These are phyloP conservation scores for Penicillium sp. DNA, from an alignment of 2,329 filamentous ascomycete genomes.

Conservation along the genomic window DNA sequence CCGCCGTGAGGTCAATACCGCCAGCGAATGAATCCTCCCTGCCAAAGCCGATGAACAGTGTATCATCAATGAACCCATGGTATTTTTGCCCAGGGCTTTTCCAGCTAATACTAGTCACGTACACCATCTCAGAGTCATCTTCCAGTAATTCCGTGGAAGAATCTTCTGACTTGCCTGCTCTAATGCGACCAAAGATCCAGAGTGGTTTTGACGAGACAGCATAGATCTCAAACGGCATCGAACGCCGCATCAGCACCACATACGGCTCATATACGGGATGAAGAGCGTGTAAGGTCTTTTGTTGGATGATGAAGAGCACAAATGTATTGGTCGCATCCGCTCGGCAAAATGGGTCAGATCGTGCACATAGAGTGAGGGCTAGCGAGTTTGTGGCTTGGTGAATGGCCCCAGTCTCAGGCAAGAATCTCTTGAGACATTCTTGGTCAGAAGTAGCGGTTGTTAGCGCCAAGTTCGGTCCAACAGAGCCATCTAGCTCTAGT, in stretches of 20 bases:
- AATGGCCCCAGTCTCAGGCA: conserved; percentile 51
- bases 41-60: conserved; percentile 55
- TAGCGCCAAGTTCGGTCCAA: conserved; percentile 49
- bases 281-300: conserved; percentile 51
- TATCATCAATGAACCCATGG: conserved; percentile 58
- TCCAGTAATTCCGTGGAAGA: neutral
- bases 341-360: conserved; percentile 46
- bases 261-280: conserved; percentile 58
- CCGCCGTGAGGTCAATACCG: conserved; percentile 53
- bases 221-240: conserved; percentile 51
- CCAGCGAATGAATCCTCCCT: conserved; percentile 53
- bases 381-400: conserved; percentile 63
- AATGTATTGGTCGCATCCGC: conserved; percentile 52
- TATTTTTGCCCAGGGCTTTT: conserved; percentile 49
- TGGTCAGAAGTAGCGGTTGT: conserved; percentile 40
- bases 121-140: conserved; percentile 55
- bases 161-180: conserved; percentile 26
- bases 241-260: conserved; percentile 51
- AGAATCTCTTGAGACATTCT: conserved; percentile 47
- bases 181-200: conserved; percentile 54
- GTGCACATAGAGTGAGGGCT: conserved; percentile 54
- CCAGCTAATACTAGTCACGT: conserved; percentile 59
- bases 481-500: conserved; percentile 47
- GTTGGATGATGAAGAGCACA: conserved; percentile 55
- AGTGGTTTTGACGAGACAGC: conserved; percentile 52